phyloP scores from a whole-genome alignment of 257 asterid species.

The Solanum habrochaites region DNA sequence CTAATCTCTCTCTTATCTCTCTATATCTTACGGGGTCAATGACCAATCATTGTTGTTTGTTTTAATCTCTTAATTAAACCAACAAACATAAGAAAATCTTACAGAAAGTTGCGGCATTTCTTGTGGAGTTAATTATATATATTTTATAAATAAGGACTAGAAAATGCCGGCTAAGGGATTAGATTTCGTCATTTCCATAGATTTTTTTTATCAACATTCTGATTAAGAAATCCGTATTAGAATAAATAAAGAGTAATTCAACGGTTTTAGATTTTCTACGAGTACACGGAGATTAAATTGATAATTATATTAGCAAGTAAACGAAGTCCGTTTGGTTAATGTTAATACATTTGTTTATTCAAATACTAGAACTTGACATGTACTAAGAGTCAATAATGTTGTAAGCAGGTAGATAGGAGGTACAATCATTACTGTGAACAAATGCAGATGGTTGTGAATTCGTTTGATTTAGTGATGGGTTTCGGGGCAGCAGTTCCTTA shows the following conservation, averaged over 20 bases:
- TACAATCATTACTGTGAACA: slow-evolving; percentile 94
- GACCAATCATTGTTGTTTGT: slow-evolving; percentile 36
- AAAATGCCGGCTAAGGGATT: slow-evolving; percentile 41
- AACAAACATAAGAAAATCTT: neutral
- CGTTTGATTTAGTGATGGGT: slow-evolving; percentile 95
- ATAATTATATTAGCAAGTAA: neutral
- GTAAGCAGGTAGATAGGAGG: slow-evolving; percentile 74
- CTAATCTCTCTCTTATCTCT: slow-evolving; percentile 4
- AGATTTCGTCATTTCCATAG: slow-evolving; percentile 9
- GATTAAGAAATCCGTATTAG: neutral
- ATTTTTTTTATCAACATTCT: slow-evolving; percentile 9
- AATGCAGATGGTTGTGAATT: slow-evolving; percentile 96
- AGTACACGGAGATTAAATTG: neutral
- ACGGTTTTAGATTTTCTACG: slow-evolving; percentile 16
- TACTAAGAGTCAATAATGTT: neutral
- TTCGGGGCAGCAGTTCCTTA: slow-evolving; percentile 93
- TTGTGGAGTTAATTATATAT: slow-evolving; percentile 1
- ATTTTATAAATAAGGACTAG: neutral
- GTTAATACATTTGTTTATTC: neutral
- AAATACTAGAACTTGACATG: slow-evolving; percentile 16
- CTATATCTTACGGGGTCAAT: slow-evolving; percentile 1
- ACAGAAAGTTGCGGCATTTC: slow-evolving; percentile 24
- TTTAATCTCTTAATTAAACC: slow-evolving; percentile 21
- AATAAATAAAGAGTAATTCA: neutral
- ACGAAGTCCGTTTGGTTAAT: neutral